Evolutionary conservation across 2,329 filamentous ascomycete genomes (phyloP).

Genomic region (Huntiella savannae): DNA sequence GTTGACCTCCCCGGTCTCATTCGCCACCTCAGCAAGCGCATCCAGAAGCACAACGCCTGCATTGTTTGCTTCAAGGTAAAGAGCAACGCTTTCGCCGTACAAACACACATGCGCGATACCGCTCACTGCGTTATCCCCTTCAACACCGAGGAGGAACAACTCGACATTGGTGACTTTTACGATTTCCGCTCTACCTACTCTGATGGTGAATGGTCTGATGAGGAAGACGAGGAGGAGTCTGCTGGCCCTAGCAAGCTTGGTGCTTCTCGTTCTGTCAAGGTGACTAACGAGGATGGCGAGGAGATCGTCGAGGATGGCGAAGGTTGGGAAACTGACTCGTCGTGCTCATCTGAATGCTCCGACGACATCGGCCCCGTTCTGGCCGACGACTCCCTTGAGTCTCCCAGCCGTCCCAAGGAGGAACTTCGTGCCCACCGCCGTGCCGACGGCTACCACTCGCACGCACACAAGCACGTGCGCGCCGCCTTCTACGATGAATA

Average conservation of each 20-base stretch:
- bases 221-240: constrained; percentile 28
- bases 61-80: constrained; percentile 74
- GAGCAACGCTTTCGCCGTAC: constrained; percentile 57
- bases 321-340: constrained; percentile 91
- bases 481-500: constrained; percentile 82
- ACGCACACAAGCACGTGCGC: constrained; percentile 55
- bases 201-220: constrained; percentile 41
- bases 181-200: constrained; percentile 94
- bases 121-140: constrained; percentile 96
- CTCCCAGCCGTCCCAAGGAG: constrained; percentile 46
- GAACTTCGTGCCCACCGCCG: constrained; percentile 57
- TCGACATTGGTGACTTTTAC: constrained; percentile 91
- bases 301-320: constrained; percentile 37
- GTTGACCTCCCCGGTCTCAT: constrained; percentile 68
- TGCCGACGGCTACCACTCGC: constrained; percentile 62
- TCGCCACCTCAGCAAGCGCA: constrained; percentile 57
- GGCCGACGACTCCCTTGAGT: constrained; percentile 49
- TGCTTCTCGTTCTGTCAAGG: constrained; percentile 33
- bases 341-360: constrained; percentile 71
- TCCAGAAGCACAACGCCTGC: constrained; percentile 66
- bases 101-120: constrained; percentile 95
- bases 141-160: constrained; percentile 68
- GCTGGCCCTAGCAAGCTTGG: constrained; percentile 52
- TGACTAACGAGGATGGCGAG: constrained; percentile 30
- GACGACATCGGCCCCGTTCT: constrained; percentile 66